Evolutionary conservation across 371 early-diverging fungal genomes (phyloP).

Genomic region (Mortierella sp.): DNA sequence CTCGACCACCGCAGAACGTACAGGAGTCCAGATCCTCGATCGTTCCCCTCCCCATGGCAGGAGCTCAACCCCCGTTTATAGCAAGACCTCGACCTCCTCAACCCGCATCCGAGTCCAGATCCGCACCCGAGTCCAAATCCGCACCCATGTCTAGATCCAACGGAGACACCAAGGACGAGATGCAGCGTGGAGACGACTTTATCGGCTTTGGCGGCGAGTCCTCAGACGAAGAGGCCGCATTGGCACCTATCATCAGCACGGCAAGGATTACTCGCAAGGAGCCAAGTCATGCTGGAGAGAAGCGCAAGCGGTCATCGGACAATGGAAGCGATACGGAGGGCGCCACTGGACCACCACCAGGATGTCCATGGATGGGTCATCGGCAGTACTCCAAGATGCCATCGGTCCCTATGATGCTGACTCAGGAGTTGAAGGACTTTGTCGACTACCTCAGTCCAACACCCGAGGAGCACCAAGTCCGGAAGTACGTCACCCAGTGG

Average conservation of each 20-base stretch:
- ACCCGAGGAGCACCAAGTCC: slow-evolving; percentile 79
- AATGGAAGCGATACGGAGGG: slow-evolving; percentile 33
- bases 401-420: slow-evolving; percentile 57
- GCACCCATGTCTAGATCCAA: no score
- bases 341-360: slow-evolving; percentile 32
- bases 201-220: slow-evolving; percentile 21
- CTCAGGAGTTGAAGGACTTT: slow-evolving; percentile 82
- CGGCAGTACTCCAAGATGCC: slow-evolving; percentile 30
- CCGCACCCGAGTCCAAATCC: no score
- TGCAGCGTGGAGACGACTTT: slow-evolving; percentile 34
- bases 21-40: no score
- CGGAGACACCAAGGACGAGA: slow-evolving; percentile 2
- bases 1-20: no score
- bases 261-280: no score
- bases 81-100: background rate
- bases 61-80: no score
- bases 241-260: background rate
- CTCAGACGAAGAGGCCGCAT: slow-evolving; percentile 5
- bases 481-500: slow-evolving; percentile 75
- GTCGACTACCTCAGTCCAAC: slow-evolving; percentile 86
- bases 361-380: slow-evolving; percentile 54
- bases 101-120: no score
- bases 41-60: no score
- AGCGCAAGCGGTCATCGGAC: slow-evolving; percentile 25
- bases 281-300: slow-evolving; percentile 9